These are phyloP conservation scores for Bocquillonia castaneifolia DNA, from an alignment of 441 rosid genomes.

Conservation along the genomic window DNA sequence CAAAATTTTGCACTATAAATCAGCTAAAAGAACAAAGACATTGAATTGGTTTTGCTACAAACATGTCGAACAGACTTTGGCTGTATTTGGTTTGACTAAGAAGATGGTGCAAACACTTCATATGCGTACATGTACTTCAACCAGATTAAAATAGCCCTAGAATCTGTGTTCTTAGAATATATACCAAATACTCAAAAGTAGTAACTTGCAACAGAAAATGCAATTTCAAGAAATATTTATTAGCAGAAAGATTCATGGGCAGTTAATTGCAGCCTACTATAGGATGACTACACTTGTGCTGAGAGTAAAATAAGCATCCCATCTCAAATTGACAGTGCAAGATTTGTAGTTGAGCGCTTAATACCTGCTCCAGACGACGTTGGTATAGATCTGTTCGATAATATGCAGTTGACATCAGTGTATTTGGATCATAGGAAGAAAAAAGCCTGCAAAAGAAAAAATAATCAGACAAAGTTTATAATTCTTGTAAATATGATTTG, in stretches of 20 bases:
- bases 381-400: slow-evolving; percentile 75
- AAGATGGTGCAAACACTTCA: too few relatives aligned
- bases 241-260: neutral
- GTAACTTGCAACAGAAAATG: neutral
- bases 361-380: slow-evolving; percentile 54
- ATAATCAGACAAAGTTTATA: neutral
- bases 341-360: neutral
- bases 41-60: neutral
- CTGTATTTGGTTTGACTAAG: neutral
- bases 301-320: neutral
- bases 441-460: slow-evolving; percentile 66
- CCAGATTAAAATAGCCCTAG: neutral
- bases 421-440: slow-evolving; percentile 64
- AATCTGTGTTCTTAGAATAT: neutral
- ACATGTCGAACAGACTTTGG: neutral
- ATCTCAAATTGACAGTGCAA: neutral
- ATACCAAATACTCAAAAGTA: neutral
- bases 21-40: neutral
- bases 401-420: slow-evolving; percentile 84
- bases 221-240: neutral
- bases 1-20: neutral
- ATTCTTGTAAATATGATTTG: neutral
- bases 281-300: neutral
- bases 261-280: neutral
- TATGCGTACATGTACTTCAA: neutral